Conservation (phyloP, 495 filamentous ascomycete genomes). For the Aeminium ludgeri region DNA sequence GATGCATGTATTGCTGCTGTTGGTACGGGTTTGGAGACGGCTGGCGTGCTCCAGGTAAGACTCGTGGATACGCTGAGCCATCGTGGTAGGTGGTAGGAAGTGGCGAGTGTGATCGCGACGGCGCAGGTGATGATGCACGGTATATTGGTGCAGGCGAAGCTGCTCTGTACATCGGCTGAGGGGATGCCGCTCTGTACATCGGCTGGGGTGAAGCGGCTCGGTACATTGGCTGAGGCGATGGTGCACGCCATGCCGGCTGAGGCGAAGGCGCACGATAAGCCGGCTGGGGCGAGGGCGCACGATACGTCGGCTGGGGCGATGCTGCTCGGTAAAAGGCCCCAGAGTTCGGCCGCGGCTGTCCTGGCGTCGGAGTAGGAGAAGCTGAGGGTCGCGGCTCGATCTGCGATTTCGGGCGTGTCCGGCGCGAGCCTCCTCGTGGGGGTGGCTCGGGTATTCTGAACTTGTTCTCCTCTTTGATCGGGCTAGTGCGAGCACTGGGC, state of each 20-base stretch:
- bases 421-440: constrained; percentile 8
- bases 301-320: constrained; percentile 26
- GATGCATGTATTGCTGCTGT: constrained; percentile 1
- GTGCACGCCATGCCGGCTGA: constrained; percentile 27
- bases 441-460: constrained; percentile 9
- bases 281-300: constrained; percentile 8
- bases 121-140: constrained; percentile 20
- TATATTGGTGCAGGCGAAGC: constrained; percentile 3
- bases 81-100: constrained; percentile 13
- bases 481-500: background rate
- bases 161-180: constrained; percentile 17
- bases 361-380: constrained; percentile 10
- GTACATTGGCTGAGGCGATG: constrained; percentile 1
- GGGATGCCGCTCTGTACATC: constrained; percentile 20
- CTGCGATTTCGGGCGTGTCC: background rate
- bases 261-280: constrained; percentile 20
- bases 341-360: constrained; percentile 21
- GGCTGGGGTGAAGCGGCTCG: constrained; percentile 4
- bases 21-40: constrained; percentile 19
- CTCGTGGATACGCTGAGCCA: constrained; percentile 13
- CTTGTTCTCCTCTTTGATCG: constrained; percentile 4
- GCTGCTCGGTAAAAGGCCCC: constrained; percentile 17
- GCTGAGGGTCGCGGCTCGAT: background rate
- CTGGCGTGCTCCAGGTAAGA: constrained; percentile 14
- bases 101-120: constrained; percentile 17